These are phyloP conservation scores for Talaromyces verruculosus DNA, from an alignment of 2,329 filamentous ascomycete species.

Conservation along the genomic window DNA sequence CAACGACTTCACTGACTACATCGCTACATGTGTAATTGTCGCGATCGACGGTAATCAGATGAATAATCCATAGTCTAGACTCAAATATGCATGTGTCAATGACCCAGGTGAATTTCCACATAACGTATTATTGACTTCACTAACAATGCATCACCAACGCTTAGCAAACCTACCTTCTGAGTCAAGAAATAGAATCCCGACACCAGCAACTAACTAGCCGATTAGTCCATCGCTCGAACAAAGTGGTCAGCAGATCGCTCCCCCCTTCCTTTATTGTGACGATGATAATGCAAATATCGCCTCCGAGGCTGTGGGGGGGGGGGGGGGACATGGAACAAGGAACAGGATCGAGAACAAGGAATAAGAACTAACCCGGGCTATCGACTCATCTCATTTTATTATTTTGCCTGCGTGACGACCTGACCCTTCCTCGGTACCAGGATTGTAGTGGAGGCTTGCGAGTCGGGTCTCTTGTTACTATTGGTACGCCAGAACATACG, in stretches of 20 bases:
- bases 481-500: not conserved
- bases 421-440: conserved; percentile 1
- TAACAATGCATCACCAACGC: not conserved
- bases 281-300: not conserved
- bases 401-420: not conserved
- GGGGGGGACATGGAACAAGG: not conserved
- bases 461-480: not conserved
- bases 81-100: not conserved
- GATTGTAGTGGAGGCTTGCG: not conserved
- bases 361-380: not conserved
- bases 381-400: not conserved
- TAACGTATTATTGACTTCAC: not conserved
- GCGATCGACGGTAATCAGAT: not conserved
- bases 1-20: not conserved
- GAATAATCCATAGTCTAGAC: not conserved
- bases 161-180: not conserved
- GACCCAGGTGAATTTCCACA: not conserved
- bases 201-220: not conserved
- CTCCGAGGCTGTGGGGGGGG: not conserved
- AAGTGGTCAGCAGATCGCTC: conserved; percentile 3
- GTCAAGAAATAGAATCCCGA: not conserved
- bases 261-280: not conserved
- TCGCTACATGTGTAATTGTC: not conserved
- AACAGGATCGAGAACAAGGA: not conserved
- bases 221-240: not conserved